Percentiles rank a stretch among this genome's conserved stretches.
phyloP scores from a whole-genome alignment of 805 yeast genomes.

The Candida ponderosae region DNA sequence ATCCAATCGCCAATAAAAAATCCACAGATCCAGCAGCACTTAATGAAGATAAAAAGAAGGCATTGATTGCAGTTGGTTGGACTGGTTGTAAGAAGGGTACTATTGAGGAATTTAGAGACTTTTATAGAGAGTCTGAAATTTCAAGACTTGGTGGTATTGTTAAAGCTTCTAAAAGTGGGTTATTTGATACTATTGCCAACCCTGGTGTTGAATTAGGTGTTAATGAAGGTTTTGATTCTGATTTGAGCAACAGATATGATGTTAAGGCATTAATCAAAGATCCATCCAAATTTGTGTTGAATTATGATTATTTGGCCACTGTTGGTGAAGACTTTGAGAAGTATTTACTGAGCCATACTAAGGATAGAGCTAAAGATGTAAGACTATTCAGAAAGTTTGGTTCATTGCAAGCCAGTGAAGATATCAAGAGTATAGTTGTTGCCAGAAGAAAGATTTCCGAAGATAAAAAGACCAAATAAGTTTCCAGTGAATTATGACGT shows the following conservation, averaged over 20 bases:
- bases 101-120: slow-evolving; percentile 61
- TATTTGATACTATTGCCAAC: slow-evolving; percentile 46
- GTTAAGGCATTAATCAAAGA: slow-evolving; percentile 30
- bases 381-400: slow-evolving; percentile 66
- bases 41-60: slow-evolving; percentile 25
- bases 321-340: slow-evolving; percentile 41
- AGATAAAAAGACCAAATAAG: not conserved
- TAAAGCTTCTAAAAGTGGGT: slow-evolving; percentile 67
- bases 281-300: slow-evolving; percentile 42
- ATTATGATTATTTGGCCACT: slow-evolving; percentile 46
- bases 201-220: slow-evolving; percentile 56
- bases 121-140: slow-evolving; percentile 56
- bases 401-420: slow-evolving; percentile 40
- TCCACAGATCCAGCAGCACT: slow-evolving; percentile 26
- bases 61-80: slow-evolving; percentile 75
- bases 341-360: slow-evolving; percentile 23
- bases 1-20: slow-evolving; percentile 25
- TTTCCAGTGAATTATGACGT: too few relatives aligned
- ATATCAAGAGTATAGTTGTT: slow-evolving; percentile 24
- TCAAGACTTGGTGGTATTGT: slow-evolving; percentile 68
- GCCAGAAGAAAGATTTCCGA: slow-evolving; percentile 10
- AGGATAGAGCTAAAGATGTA: slow-evolving; percentile 33
- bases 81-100: slow-evolving; percentile 81
- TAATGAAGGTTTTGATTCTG: slow-evolving; percentile 78
- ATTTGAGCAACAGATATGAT: slow-evolving; percentile 28